Evolutionary conservation across 805 yeast genomes (phyloP).

Genomic region (Schwanniomyces polymorphus): DNA sequence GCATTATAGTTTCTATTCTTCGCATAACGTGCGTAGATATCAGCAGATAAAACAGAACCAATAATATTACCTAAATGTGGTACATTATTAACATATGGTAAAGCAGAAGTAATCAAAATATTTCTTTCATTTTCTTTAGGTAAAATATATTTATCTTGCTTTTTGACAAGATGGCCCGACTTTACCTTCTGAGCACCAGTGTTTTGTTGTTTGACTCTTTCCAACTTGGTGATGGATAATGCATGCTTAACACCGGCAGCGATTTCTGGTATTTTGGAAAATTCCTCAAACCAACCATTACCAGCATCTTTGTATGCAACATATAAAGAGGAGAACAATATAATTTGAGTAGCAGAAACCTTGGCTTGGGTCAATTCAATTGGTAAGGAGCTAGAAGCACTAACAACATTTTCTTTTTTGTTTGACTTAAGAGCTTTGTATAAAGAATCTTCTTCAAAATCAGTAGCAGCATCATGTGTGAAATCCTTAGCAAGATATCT

Average conservation of each 20-base stretch:
- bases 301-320: constrained; percentile 33
- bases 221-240: constrained; percentile 43
- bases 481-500: constrained; percentile 60
- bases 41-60: constrained; percentile 94
- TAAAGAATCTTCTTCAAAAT: constrained; percentile 46
- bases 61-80: constrained; percentile 98
- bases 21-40: constrained; percentile 86
- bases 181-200: constrained; percentile 38
- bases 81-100: constrained; percentile 97
- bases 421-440: constrained; percentile 39
- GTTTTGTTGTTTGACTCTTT: constrained; percentile 36
- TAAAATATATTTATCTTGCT: constrained; percentile 25
- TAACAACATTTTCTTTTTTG: constrained; percentile 21
- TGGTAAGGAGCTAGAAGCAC: constrained; percentile 8
- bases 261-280: constrained; percentile 38
- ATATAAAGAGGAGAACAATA: constrained; percentile 59
- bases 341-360: constrained; percentile 52
- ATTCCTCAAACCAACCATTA: constrained; percentile 43
- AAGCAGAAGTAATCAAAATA: constrained; percentile 88
- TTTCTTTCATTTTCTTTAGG: constrained; percentile 78
- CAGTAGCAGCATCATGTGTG: constrained; percentile 27
- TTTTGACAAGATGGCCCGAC: constrained; percentile 30
- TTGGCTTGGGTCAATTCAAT: constrained; percentile 18
- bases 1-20: constrained; percentile 88
- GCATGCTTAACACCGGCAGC: constrained; percentile 48